Evolutionary conservation across 495 filamentous ascomycete species (phyloP), one percentile per base, ranked within the genome.

Genomic region (Neurospora sp.): DNA sequence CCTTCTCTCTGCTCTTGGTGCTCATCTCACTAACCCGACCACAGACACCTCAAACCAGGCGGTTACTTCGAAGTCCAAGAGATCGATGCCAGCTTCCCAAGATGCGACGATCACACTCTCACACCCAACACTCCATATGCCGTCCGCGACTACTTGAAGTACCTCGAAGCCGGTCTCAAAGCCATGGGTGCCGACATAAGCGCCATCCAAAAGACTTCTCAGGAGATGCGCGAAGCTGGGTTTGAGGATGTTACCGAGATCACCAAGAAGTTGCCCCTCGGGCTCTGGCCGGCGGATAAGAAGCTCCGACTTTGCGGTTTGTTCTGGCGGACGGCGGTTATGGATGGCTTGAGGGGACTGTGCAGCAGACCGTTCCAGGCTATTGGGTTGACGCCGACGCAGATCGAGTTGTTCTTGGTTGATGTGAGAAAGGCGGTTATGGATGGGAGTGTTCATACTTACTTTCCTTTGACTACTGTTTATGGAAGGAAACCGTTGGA

Each of bases 11-110:
- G 6, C 18, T 44, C 6, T 18, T 41, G 31, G 71, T 23, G 11
- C 39, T 16, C 39, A 23, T 23, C 75, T 75, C 27, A 80, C 75
- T 39, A 31, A n/a, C 4, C 18, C 11, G 11, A 27, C 2, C 39
- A 2, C 70, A 84, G 83, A 40, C 82, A 84, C 69, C 75, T 84
- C 46, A 83, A 83, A 71, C 88, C 88, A 5, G 87, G 87, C 70
- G 88, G 84, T 42, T 89, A 85, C 79, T 77, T 88, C 46, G 88
- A 90, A 73, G 77, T 87, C 72, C 83, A 86, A 72, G 87, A 90
- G 72, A 77, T 86, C 37, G 75, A 78, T 41, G 79, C 81, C 48
- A 74, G 74, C 72, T 7, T 18, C 16, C 78, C 84, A 27, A 70
- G 74, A 11, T 83, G 81, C 74, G 85, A 87, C 75, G 87, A 88